These are phyloP conservation scores for Myriosclerotinia scirpicola DNA, from an alignment of 2,329 filamentous ascomycete species.

Conservation along the genomic window DNA sequence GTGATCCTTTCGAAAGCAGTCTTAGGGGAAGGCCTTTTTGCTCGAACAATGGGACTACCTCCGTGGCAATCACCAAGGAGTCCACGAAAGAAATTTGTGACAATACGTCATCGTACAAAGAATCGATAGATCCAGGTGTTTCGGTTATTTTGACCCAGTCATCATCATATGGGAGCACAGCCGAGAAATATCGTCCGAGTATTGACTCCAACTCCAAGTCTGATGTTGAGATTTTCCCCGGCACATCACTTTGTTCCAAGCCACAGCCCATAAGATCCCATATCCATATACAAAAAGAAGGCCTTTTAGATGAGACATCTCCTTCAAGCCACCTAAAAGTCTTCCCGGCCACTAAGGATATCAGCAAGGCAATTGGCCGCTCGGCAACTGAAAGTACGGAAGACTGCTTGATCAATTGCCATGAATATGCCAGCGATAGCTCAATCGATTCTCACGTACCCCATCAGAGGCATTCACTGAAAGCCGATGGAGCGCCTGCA, in stretches of 20 bases:
- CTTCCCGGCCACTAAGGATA: neutral
- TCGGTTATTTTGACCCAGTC: neutral
- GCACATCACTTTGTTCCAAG: neutral
- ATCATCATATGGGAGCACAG: neutral
- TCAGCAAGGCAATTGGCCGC: neutral
- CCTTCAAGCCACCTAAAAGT: neutral
- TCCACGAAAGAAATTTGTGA: neutral
- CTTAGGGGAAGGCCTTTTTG: neutral
- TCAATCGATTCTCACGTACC: neutral
- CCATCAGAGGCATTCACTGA: neutral
- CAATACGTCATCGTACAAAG: neutral
- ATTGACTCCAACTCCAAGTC: neutral
- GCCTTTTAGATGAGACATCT: neutral
- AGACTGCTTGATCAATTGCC: neutral
- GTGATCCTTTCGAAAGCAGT: neutral
- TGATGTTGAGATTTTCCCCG: conserved; percentile 1
- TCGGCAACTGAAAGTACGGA: neutral
- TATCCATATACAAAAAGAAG: neutral
- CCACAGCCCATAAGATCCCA: neutral
- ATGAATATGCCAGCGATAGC: neutral
- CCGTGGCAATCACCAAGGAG: neutral
- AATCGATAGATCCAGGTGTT: too few relatives aligned
- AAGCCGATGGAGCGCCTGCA: neutral
- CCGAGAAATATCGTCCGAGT: too few relatives aligned
- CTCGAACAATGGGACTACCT: neutral